Base-by-base conservation (phyloP, 2,329 filamentous ascomycete species). In the Penicillium sp. region DNA sequence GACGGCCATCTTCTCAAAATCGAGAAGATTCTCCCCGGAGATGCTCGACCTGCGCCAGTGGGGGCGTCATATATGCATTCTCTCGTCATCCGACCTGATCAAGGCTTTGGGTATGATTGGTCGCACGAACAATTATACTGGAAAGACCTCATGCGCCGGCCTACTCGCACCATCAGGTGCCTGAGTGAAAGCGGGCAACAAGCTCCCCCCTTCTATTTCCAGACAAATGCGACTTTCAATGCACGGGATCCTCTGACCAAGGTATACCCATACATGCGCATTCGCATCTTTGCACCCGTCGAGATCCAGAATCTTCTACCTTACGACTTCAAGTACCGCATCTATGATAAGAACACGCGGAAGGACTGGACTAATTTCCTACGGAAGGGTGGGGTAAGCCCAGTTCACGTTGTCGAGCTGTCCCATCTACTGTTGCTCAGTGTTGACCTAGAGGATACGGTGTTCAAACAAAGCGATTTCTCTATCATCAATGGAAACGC, bases 311-410 rank as follows among this genome's bases (percentile, higher is more conserved):
- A 99, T 68, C 81, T 99, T 48, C 81, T 99, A 44, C 95, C 95
- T 0, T 98, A 95, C 73, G 95, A 99, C 78, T 99, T 99, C 87
- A 98, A 99, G 78, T 99, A 99, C 76, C 89, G 94, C 59, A 98
- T 99, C 59, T 99, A 98, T 73, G 95, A 99, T 81, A 97, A 96
- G 81, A 96, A 97, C 76, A 97, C 93, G 0, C 96, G 94, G 83
- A 97, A 96, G 75, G 95, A 99, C 75, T 99, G 95, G 95, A 96
- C 92, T 5, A 99, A 99, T 76, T 99, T 99, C 80, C 81, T 99
- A 51, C 88, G 95, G 61, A 98, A 97, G 77, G 95, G 96, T 29
- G 96, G 96, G 15, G 90, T 98, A 60, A 99, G 95, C 75, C 96
- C 96, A 0, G 93, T 99, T 0, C 95, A 99, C 74, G 93, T 98